Evolutionary conservation across 2,329 filamentous ascomycete genomes (phyloP), one percentile per base, ranked within the genome.

Genomic region (Fusarium drepaniforme): DNA sequence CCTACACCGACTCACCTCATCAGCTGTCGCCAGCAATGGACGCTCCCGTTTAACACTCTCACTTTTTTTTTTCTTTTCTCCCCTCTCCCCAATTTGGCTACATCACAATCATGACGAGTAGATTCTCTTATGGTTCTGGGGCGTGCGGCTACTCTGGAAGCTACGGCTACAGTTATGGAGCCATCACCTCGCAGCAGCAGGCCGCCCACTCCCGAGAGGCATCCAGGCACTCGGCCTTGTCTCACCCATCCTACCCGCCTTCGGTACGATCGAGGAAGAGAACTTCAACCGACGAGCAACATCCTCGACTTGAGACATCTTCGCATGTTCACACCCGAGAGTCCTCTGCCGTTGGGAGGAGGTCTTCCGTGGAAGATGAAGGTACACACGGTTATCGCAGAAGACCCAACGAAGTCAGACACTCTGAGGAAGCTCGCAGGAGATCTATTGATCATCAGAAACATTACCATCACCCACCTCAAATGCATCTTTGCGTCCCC

Each of bases 261-360:
- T 73, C 71, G 3, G 35, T 44, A 16, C 23, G 53, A 33, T 64
- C 63, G 2, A 46, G 12, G 11, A 49, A 35, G 35, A 68, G 44
- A 9, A 58, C 64, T 33, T 74, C 67, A 9, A 71, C 42, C 33
- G 71, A 74, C 38, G 67, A 70, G 16, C 12, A 61, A 16, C 46
- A 51, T 28, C 44, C 63, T 7, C 63, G 59, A 25, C 11, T 35
- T 38, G 58, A 63, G 8, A 12, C 23, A 18, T 35, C 18, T 28
- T 35, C 62, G 2, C 40, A 67, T 56, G 18, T 23, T 5, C 71
- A 68, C 40, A 66, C 68, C 8, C 66, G 68, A 6, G 72, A 74
- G 46, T 74, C 72, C 18, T 74, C 72, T 7, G 44, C 58, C 8
- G 68, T 66, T 21, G 64, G 72, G 44, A 68, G 51, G n/a, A 37